A percentile compares a stretch with the other conserved stretches of the same genome.
Evolutionary conservation across 2,329 filamentous ascomycete genomes (phyloP).

Genomic region (Pseudogymnoascus sp.): DNA sequence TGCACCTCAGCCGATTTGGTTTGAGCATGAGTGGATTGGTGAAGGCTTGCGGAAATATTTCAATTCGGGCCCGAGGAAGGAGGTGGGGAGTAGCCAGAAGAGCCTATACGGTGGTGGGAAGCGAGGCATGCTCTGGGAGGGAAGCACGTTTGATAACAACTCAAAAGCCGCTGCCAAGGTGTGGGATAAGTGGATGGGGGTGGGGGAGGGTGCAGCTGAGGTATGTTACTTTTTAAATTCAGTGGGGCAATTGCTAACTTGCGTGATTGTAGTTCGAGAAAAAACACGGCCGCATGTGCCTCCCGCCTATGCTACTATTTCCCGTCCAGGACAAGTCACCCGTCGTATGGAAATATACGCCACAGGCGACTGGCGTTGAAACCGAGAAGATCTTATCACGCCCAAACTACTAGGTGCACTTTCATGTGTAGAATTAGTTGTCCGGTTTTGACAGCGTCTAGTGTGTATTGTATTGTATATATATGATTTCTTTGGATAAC

Average conservation of each 20-base stretch:
- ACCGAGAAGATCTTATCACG: not conserved
- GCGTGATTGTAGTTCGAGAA: conserved; percentile 42
- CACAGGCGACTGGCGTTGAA: not conserved
- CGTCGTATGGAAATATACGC: not conserved
- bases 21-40: conserved; percentile 63
- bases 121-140: conserved; percentile 45
- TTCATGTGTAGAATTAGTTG: not conserved
- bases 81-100: conserved; percentile 42
- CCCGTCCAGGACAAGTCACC: conserved; percentile 43
- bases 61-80: conserved; percentile 49
- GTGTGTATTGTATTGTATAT: not conserved
- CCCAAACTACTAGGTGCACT: not conserved
- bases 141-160: conserved; percentile 55
- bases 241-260: not conserved
- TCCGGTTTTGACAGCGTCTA: not conserved
- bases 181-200: conserved; percentile 58
- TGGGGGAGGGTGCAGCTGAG: conserved; percentile 42
- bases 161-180: conserved; percentile 48
- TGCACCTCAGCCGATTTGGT: conserved; percentile 70
- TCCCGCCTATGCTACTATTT: conserved; percentile 52
- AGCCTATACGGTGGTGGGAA: conserved; percentile 53
- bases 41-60: conserved; percentile 49
- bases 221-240: conserved; percentile 12
- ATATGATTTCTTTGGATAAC: not conserved
- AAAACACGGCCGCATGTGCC: conserved; percentile 46